A percentile compares a stretch with the other conserved stretches of the same genome.
Conservation (phyloP, 331 rosid species). For the Quercus lobata region DNA sequence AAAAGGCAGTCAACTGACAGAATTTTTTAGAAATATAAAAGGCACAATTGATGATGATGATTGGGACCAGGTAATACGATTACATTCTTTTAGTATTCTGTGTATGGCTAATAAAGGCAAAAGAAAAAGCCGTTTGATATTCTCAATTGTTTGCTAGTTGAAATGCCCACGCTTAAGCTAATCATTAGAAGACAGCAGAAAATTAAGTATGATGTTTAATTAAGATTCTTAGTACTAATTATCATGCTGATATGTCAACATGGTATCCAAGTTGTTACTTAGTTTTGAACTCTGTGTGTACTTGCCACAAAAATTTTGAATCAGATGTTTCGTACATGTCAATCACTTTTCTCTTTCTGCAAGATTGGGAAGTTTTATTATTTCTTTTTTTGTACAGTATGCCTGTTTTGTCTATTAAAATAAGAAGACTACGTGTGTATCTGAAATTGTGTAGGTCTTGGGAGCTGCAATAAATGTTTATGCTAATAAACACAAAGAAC, state of each 20-base stretch:
- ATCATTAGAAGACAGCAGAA: not conserved
- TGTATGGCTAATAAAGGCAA: not conserved
- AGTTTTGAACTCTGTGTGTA: not conserved
- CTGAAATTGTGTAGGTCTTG: constrained; percentile 60
- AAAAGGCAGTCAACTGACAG: constrained; percentile 88
- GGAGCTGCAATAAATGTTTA: constrained; percentile 97
- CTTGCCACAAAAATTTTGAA: not conserved
- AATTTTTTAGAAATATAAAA: constrained; percentile 84
- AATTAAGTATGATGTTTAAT: not conserved
- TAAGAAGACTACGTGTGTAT: not conserved
- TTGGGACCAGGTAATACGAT: constrained; percentile 86
- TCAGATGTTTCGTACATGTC: not conserved
- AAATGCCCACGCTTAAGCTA: not conserved
- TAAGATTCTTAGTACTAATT: not conserved
- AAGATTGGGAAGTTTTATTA: not conserved
- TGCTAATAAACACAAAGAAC: constrained; percentile 98
- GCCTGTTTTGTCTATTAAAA: not conserved
- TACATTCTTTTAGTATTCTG: not conserved
- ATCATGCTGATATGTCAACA: not conserved
- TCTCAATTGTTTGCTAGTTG: not conserved
- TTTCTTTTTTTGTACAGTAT: not conserved
- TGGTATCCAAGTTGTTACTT: not conserved
- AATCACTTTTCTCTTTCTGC: not conserved
- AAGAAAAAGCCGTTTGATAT: not conserved
- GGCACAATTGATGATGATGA: constrained; percentile 95